Conservation (phyloP, 441 rosid genomes). For the Bruguiera hainesii region DNA sequence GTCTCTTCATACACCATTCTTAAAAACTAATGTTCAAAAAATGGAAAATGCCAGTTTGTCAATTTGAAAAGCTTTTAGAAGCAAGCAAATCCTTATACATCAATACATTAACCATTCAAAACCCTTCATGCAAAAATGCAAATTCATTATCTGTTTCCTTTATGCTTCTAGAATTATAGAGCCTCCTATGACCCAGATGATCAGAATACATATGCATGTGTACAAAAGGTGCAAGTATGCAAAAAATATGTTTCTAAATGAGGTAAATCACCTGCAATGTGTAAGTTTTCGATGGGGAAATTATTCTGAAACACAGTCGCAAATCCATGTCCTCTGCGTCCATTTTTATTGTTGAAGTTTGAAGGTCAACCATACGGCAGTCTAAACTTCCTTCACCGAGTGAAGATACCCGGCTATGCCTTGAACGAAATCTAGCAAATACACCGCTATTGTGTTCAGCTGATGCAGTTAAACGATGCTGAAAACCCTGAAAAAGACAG, state of each 20-base stretch:
- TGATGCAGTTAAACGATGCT: slow-evolving; percentile 54
- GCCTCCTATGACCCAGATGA: neutral
- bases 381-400: slow-evolving; percentile 53
- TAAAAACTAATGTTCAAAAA: too few relatives aligned
- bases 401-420: slow-evolving; percentile 56
- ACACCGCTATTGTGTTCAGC: slow-evolving; percentile 59
- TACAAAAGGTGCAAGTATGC: neutral
- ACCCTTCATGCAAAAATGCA: too few relatives aligned
- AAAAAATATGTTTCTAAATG: neutral
- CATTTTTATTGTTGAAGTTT: slow-evolving; percentile 62
- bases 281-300: slow-evolving; percentile 72
- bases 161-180: neutral
- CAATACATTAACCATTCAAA: too few relatives aligned
- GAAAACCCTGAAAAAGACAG: slow-evolving; percentile 48
- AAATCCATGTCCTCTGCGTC: slow-evolving; percentile 79
- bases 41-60: too few relatives aligned
- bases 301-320: slow-evolving; percentile 86
- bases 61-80: too few relatives aligned
- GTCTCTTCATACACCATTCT: neutral
- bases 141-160: too few relatives aligned
- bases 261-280: slow-evolving; percentile 69
- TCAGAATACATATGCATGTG: neutral
- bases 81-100: too few relatives aligned
- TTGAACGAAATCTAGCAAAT: slow-evolving; percentile 72
- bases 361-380: slow-evolving; percentile 58